Evolutionary conservation across 495 filamentous ascomycete species (phyloP), one percentile per base, ranked within the genome.

Genomic region (Venustampulla echinocandica): DNA sequence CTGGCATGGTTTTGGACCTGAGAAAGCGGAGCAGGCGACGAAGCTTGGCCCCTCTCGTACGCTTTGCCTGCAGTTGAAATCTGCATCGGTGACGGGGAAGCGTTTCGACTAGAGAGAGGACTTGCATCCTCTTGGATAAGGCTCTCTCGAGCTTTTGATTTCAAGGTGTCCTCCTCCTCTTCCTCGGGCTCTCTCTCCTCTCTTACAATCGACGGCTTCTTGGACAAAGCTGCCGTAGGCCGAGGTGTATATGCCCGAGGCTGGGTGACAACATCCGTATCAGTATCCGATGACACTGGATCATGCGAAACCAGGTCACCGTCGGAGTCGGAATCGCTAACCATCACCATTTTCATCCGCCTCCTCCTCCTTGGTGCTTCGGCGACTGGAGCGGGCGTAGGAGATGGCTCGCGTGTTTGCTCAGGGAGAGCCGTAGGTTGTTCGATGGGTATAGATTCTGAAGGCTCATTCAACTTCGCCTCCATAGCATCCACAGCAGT

Each of bases 131-230:
- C 18, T 20, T 18, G 40, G 4, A 32, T 4, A 32, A 36, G 21
- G 11, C 21, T 23, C 14, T 43, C 42, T 27, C 36, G 21, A n/a
- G 10, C 10, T 14, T 24, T 47, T 9, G 24, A 13, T n/a, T 37
- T n/a, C n/a, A n/a, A n/a, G 41, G 47, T 46, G 42, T 53, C 36
- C 43, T 59, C 56, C 32, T 59, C 56, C 22, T 55, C 47, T 28
- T 60, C 57, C 46, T 79, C 74, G 10, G 63, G 70, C 52, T 80
- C 73, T 10, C 67, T 62, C 52, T 81, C 77, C 58, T 84, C 81
- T n/a, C 64, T 66, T 3, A 83, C 76, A 10, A 76, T 67, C 1
- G 80, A 80, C 1, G 81, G 76, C 50, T 80, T 75, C 54, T 79
- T 80, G 13, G 58, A 66, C 30, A 59, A 42, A 24, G 49, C 33